Percentiles rank a stretch among this genome's conserved stretches.
phyloP scores from a whole-genome alignment of 2,329 filamentous ascomycete genomes.

The Saccharata proteae region DNA sequence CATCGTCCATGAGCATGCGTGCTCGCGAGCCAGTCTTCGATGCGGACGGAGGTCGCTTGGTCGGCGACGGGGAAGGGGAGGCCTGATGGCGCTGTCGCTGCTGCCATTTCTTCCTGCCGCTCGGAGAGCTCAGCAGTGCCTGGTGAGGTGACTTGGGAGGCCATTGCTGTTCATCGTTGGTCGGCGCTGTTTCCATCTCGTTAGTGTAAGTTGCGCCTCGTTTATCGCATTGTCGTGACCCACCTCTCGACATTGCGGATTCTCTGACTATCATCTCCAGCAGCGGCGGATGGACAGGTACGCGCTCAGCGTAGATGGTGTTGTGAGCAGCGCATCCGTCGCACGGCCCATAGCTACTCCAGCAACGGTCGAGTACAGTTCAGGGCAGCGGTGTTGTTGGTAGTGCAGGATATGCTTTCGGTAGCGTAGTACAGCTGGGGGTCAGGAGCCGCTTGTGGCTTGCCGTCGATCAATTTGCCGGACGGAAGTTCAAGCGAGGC shows the following conservation, averaged over 20 bases:
- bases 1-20: slow-evolving; percentile 20
- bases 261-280: slow-evolving; percentile 37
- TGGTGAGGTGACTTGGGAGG: slow-evolving; percentile 52
- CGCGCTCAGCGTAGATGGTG: too few relatives aligned
- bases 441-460: too few relatives aligned
- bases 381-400: too few relatives aligned
- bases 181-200: slow-evolving; percentile 11
- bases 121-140: slow-evolving; percentile 57
- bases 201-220: not conserved
- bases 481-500: too few relatives aligned
- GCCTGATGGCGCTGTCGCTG: slow-evolving; percentile 34
- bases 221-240: too few relatives aligned
- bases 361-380: too few relatives aligned
- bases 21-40: slow-evolving; percentile 4
- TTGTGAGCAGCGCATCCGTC: too few relatives aligned
- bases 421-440: too few relatives aligned
- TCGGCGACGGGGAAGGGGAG: slow-evolving; percentile 46
- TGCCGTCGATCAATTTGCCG: too few relatives aligned
- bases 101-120: slow-evolving; percentile 64
- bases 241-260: slow-evolving; percentile 33
- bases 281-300: too few relatives aligned
- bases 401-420: too few relatives aligned
- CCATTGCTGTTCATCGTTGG: slow-evolving; percentile 38
- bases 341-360: too few relatives aligned
- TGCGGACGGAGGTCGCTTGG: slow-evolving; percentile 16